Conservation (phyloP, 805 yeast species). For the Pichia cephalocereana region DNA sequence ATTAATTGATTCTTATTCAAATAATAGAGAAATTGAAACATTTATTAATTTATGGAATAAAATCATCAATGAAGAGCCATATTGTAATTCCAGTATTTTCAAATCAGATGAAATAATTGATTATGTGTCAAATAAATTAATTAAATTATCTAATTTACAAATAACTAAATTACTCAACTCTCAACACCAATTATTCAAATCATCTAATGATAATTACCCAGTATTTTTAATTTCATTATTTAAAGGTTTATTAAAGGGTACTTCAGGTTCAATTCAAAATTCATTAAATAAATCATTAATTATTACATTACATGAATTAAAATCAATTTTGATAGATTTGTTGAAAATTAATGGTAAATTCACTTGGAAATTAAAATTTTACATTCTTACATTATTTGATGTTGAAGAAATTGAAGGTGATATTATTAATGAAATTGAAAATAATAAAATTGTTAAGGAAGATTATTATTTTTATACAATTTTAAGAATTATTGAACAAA, state of each 20-base stretch:
- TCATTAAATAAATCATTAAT: constrained; percentile 16
- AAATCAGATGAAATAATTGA: constrained; percentile 25
- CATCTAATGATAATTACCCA: neutral
- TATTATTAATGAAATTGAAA: neutral
- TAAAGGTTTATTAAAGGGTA: constrained; percentile 31
- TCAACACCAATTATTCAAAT: too few relatives aligned
- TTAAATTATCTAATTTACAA: constrained; percentile 40
- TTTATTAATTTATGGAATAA: constrained; percentile 42
- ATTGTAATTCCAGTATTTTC: constrained; percentile 2
- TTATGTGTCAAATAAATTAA: constrained; percentile 32
- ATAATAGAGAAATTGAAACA: constrained; percentile 46
- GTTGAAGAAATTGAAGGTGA: constrained; percentile 15
- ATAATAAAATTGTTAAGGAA: constrained; percentile 1
- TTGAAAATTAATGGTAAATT: constrained; percentile 13
- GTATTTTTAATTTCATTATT: constrained; percentile 24
- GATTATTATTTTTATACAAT: constrained; percentile 13
- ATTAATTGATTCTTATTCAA: constrained; percentile 34
- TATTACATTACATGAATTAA: constrained; percentile 10
- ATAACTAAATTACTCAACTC: constrained; percentile 12
- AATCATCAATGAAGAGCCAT: constrained; percentile 1
- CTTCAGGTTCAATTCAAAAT: constrained; percentile 23
- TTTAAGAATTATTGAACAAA: constrained; percentile 37
- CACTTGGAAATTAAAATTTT: constrained; percentile 39
- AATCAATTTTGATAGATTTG: constrained; percentile 15
- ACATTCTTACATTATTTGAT: constrained; percentile 40